phyloP scores from a whole-genome alignment of 495 filamentous ascomycete species.

The Viridothelium virens region DNA sequence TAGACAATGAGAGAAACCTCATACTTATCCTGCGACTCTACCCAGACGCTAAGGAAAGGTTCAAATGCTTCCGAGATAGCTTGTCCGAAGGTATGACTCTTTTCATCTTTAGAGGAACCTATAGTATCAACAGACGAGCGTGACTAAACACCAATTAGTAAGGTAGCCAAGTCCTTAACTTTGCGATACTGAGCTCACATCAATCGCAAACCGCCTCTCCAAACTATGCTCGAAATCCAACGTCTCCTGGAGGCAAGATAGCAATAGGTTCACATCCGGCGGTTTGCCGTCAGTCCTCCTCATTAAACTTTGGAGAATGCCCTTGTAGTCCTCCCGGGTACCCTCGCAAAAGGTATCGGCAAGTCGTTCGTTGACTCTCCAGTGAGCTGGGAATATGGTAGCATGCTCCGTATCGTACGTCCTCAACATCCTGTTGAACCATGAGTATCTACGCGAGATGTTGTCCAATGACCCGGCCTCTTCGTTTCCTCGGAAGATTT shows the following conservation, averaged over 20 bases:
- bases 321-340: constrained; percentile 90
- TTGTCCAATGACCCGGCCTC: constrained; percentile 97
- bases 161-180: background rate
- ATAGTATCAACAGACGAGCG: constrained; percentile 89
- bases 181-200: constrained; percentile 33
- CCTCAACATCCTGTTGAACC: constrained; percentile 94
- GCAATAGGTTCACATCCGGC: constrained; percentile 82
- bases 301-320: constrained; percentile 80
- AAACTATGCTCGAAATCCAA: constrained; percentile 93
- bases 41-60: constrained; percentile 93
- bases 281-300: constrained; percentile 68
- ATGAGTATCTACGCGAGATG: constrained; percentile 87
- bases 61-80: constrained; percentile 96
- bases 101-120: constrained; percentile 75
- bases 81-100: constrained; percentile 71
- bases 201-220: constrained; percentile 71
- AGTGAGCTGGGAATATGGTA: constrained; percentile 74
- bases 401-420: constrained; percentile 93
- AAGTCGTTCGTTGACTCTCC: constrained; percentile 86
- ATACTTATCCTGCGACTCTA: constrained; percentile 84
- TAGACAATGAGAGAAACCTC: constrained; percentile 9
- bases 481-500: constrained; percentile 91
- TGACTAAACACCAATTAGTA: constrained; percentile 35
- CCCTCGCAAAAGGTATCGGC: constrained; percentile 91
- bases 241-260: constrained; percentile 91